Base-by-base conservation (phyloP, 1,139 yeast species). In the Yamadazyma friedrichii region DNA sequence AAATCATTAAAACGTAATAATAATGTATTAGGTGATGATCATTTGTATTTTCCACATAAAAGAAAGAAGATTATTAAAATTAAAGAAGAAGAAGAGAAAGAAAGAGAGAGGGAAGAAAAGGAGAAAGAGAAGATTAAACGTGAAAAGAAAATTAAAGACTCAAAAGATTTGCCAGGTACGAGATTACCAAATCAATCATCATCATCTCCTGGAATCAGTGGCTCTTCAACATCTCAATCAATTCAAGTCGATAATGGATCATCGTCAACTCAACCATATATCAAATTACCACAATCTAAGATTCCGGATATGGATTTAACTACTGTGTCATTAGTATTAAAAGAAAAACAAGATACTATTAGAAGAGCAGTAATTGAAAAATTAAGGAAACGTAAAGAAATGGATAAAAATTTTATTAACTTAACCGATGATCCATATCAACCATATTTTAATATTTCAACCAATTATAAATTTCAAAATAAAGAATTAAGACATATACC, bases 251-350 rank as follows among this genome's bases (percentile, higher is more conserved):
- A 42, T 35, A 41, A 41, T 41, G 45, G 64, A 12, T 55, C 70
- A 9, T 60, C 73, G 2, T 62, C 74, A 3, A 74, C 76, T 37
- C 95, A 86, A 56, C 91, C 95, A 9, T 87, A 88, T 64, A 95
- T 88, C 54, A 85, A 87, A 51, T 65, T 88, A 33, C 95, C 96
- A 9, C 85, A 94, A 24, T 85, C 96, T 2, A 88, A 89, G 65
- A 86, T 91, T 52, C 97, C 98, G 10, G 97, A 91, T 62, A 77
- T 91, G 77, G 95, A 88, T 41, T 72, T 91, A 51, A 82, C 86
- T 30, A 87, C 96, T 5, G 91, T 91, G 17, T 88, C 88, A 39
- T 76, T 80, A 40, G 82, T 88, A 17, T 67, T 87, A 45, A 73
- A 78, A 42, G 94, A 84, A 48, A 88, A 89, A 64, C 85, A 88